phyloP scores from a whole-genome alignment of 495 filamentous ascomycete genomes.

The Daldinia caldariorum region DNA sequence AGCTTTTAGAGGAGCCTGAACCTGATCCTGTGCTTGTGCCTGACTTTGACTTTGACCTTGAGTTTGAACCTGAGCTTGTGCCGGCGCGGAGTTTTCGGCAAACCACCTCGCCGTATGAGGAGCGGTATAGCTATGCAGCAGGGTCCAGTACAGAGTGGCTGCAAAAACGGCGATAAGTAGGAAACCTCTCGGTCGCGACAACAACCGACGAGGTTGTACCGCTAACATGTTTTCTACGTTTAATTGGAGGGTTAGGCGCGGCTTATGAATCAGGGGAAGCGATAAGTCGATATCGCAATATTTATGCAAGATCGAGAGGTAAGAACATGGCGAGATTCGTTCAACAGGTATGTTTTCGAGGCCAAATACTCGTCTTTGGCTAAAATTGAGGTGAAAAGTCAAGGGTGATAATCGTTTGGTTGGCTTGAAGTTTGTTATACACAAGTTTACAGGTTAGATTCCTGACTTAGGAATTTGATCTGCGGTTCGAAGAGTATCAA shows the following conservation, averaged over 20 bases:
- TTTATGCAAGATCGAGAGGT: constrained; percentile 21
- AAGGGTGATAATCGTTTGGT: constrained; percentile 9
- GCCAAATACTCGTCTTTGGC: constrained; percentile 9
- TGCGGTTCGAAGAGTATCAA: neutral
- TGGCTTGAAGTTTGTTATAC: constrained; percentile 4
- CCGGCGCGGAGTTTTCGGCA: constrained; percentile 21
- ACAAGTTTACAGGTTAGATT: constrained; percentile 20
- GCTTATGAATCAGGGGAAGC: constrained; percentile 7
- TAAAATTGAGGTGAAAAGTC: neutral
- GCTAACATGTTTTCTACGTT: constrained; percentile 47
- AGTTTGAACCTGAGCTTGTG: constrained; percentile 2
- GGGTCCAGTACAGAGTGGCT: constrained; percentile 48
- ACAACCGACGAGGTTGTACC: constrained; percentile 59
- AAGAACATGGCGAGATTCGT: constrained; percentile 29
- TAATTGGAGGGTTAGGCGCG: constrained; percentile 16
- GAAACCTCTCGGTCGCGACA: constrained; percentile 57
- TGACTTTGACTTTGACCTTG: too few relatives aligned
- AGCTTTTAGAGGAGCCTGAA: constrained; percentile 11
- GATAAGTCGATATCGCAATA: constrained; percentile 30
- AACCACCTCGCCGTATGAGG: constrained; percentile 26
- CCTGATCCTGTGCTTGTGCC: too few relatives aligned
- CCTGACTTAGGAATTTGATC: constrained; percentile 32
- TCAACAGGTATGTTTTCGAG: constrained; percentile 6
- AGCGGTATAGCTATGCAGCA: constrained; percentile 35
- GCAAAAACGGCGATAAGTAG: constrained; percentile 44